Conservation (phyloP, 2,329 filamentous ascomycete species). For the Colletotrichum scovillei region DNA sequence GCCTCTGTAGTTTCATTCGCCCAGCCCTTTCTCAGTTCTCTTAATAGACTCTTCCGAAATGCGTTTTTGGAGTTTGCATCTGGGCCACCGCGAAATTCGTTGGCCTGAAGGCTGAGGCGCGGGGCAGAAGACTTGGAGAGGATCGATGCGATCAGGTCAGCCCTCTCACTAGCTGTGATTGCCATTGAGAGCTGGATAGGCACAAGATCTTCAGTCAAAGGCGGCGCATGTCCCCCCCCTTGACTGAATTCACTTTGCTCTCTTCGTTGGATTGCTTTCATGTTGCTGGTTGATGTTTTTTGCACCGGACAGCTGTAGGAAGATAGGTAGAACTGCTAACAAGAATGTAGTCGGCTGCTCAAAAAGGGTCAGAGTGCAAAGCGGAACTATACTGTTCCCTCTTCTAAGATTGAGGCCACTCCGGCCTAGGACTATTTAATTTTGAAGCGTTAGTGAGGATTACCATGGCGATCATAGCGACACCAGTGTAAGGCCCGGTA, state of each 20-base stretch:
- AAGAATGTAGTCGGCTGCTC: no score
- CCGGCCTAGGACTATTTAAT: no score
- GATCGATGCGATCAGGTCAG: background rate
- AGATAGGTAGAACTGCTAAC: no score
- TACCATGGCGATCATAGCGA: no score
- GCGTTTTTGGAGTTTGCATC: background rate
- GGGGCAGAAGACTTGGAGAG: background rate
- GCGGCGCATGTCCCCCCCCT: background rate
- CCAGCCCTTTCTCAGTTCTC: background rate
- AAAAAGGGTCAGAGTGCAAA: no score
- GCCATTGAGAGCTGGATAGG: background rate
- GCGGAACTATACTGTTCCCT: no score
- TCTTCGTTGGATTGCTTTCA: background rate
- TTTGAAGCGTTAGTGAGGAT: no score
- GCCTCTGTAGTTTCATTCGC: background rate
- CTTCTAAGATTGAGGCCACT: no score
- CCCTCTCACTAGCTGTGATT: background rate
- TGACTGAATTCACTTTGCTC: background rate
- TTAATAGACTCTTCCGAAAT: background rate
- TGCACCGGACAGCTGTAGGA: background rate
- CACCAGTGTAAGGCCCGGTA: no score
- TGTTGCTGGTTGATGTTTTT: background rate
- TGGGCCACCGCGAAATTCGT: background rate
- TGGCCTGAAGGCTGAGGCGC: background rate
- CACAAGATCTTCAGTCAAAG: background rate